Conservation (phyloP, 805 yeast species). For the Hemisphaericaspora nanyangensis region DNA sequence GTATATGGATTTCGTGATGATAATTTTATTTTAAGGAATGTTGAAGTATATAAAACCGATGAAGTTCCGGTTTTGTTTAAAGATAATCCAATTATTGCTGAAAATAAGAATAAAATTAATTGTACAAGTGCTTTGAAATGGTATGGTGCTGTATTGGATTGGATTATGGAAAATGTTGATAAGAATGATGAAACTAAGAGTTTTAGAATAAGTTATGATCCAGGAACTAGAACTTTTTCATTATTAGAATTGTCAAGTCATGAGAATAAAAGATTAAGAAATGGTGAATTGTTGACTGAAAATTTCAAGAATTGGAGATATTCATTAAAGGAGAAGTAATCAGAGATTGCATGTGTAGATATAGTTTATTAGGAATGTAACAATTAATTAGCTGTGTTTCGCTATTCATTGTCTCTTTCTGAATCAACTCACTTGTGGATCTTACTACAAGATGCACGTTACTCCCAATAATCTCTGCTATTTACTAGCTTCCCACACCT, state of each 20-base stretch:
- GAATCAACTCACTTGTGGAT: too few species aligned
- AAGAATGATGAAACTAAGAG: slow-evolving; percentile 47
- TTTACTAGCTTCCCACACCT: too few species aligned
- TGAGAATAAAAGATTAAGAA: slow-evolving; percentile 36
- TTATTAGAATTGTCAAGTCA: slow-evolving; percentile 44
- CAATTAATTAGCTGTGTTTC: too few species aligned
- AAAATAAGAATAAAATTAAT: slow-evolving; percentile 44
- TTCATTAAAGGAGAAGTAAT: too few species aligned
- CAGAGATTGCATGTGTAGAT: too few species aligned
- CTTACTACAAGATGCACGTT: too few species aligned
- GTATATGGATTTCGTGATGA: slow-evolving; percentile 87
- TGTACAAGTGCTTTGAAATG: slow-evolving; percentile 81
- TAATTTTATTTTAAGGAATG: slow-evolving; percentile 53
- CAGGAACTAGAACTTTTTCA: slow-evolving; percentile 49
- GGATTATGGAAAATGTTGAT: slow-evolving; percentile 58
- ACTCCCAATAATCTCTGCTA: too few species aligned
- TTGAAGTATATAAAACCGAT: slow-evolving; percentile 75
- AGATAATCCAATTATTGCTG: slow-evolving; percentile 37
- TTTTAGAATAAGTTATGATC: slow-evolving; percentile 55
- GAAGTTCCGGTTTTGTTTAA: slow-evolving; percentile 72
- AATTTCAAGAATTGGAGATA: slow-evolving; percentile 37
- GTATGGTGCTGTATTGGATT: slow-evolving; percentile 79
- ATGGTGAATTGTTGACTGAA: slow-evolving; percentile 44
- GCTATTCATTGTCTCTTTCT: too few species aligned
- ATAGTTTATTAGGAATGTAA: too few species aligned